phyloP scores from a whole-genome alignment of 495 filamentous ascomycete species.

The Rusavskia elegans region DNA sequence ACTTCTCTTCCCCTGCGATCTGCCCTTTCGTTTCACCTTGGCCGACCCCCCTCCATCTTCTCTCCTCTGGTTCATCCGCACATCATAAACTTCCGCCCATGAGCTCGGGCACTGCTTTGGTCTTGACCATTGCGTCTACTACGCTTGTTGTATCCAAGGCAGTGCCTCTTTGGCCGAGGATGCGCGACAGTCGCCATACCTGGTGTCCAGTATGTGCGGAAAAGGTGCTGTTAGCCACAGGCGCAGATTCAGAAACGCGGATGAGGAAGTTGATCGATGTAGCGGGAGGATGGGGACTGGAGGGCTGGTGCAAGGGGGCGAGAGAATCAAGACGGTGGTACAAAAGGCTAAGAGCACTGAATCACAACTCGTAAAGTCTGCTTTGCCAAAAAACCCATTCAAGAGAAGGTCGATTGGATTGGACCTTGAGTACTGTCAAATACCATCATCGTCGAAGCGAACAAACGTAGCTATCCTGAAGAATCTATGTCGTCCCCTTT shows the following conservation, averaged over 20 bases:
- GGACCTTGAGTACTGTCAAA: no score
- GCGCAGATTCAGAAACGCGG: not conserved
- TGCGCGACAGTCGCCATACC: conserved; percentile 46
- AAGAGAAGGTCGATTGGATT: no score
- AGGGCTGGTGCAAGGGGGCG: no score
- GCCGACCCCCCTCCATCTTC: conserved; percentile 1
- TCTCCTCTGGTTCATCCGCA: conserved; percentile 11
- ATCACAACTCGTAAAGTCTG: no score
- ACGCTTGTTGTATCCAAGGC: conserved; percentile 55
- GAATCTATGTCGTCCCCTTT: not conserved
- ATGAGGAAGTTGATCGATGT: no score
- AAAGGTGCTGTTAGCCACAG: conserved; percentile 34
- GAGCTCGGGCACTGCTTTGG: conserved; percentile 54
- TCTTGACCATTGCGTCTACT: conserved; percentile 50
- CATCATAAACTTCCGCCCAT: conserved; percentile 42
- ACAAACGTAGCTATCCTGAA: not conserved
- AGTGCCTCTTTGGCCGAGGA: conserved; percentile 45
- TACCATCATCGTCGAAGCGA: not conserved
- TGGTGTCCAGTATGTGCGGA: conserved; percentile 47
- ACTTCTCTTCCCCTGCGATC: not conserved
- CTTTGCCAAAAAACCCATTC: no score
- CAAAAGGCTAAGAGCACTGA: no score
- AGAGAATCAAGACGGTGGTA: no score
- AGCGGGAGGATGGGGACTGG: no score
- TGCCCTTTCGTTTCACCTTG: conserved; percentile 10